Base-by-base conservation (phyloP, 208 protist species). In the Acanthamoeba quina region DNA sequence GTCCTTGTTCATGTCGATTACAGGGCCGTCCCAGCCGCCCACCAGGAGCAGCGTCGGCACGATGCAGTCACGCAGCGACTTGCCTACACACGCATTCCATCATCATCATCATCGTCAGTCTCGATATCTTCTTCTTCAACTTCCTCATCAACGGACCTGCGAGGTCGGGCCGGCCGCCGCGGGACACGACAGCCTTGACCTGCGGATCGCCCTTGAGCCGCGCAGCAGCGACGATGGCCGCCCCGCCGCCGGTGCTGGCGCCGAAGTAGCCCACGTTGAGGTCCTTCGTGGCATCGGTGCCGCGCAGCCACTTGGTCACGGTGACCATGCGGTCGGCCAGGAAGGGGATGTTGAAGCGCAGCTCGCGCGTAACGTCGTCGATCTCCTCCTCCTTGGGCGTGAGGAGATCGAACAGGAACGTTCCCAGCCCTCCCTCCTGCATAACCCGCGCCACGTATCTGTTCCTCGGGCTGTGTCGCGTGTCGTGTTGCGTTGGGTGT, bases 251-350 rank as follows among this genome's bases (percentile, higher is more conserved):
- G 6, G 92, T 94, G 92, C 76, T 90, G 11, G 92, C 92, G 24
- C 92, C 92, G 37, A 94, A 94, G 58, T 90, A 94, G 37, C 92
- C 92, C 3, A 86, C 54, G 44, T 74, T 62, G 76, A 94, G 92
- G 17, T 90, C 54, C 24, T 52, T 72, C 17, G 62, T 86, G 26
- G 58, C 56, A 10, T 86, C 58, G 17, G 76, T 56, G 2, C 72
- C 21, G 29, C 49, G 26, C 52, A 94, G 31, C 92, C 92, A 94
- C 9, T 90, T 56, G 37, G 78, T 90, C n/a, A 86, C 60, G 5
- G 37, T 37, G 6, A 72, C 72, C 29, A 94, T 62, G 31, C 92
- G 92, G 24, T 70, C 58, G 37, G 92, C 78, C 31, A 94, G 78
- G 54, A 94, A 83, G n/a, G 47, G 54, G 21, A 94, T 86, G 62